Evolutionary conservation across 345 rosid species (phyloP), one percentile per base, ranked within the genome.

Genomic region (Jatropha curcas): DNA sequence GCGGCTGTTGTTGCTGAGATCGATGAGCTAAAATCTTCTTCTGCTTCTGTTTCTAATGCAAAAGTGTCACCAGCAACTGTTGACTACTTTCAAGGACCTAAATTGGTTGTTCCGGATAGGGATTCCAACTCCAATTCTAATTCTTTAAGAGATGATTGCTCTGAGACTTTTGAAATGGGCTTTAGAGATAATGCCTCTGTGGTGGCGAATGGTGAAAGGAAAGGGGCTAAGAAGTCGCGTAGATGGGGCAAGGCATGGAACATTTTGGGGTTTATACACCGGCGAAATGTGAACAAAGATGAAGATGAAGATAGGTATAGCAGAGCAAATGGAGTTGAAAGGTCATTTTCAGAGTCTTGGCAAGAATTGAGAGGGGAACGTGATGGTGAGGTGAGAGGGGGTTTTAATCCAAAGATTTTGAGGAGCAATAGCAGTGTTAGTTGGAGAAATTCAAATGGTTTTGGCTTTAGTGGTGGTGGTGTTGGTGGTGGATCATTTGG

Each of bases 351-450:
- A 1, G 96, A 92, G 80, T 86, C 98, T 0, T 95, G 99, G 99
- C 97, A 84, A 50, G 97, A 90, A 62, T 71, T 92, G 78, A 82
- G 90, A 78, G 87, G 85, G 41, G 91, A 86, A 50, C 78, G 83
- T 14, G 84, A 88, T 66, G 97, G 87, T 57, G 96, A 88, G 13
- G 57, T 60, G 0, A 82, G 86, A 70, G 86, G 77, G 46, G 93
- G 86, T 45, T 89, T 89, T 67, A 87, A 88, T 70, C 90, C 97
- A 1, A 96, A 84, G 89, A 61, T 93, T 60, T 59, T 85, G 71
- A 86, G 99, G 77, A 96, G 99, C 78, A 95, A 88, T 71, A 96
- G 97, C 87, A 96, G 98, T 71, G 91, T 91, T 61, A 95, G 98
- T 78, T 95, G 93, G 91, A 88, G 99, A 84, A 93, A 87, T 72